These are phyloP conservation scores for Penicillium hordei DNA, from an alignment of 2,329 filamentous ascomycete species.

Conservation along the genomic window DNA sequence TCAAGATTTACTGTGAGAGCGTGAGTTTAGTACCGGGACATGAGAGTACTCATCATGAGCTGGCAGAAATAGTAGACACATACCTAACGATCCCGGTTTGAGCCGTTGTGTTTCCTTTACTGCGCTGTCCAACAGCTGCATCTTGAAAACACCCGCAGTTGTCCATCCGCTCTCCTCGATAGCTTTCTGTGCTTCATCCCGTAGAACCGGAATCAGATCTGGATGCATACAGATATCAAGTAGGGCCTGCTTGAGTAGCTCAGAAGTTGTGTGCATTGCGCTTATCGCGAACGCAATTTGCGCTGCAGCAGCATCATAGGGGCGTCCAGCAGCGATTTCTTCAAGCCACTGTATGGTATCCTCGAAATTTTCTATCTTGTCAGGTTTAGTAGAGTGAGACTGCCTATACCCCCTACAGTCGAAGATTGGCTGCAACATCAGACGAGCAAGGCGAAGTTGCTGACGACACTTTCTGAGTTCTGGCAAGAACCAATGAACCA, in stretches of 20 bases:
- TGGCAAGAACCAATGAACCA: not conserved
- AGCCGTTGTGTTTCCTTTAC: conserved; percentile 19
- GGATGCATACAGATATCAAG: not conserved
- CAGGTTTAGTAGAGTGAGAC: no score
- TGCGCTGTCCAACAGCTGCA: conserved; percentile 23
- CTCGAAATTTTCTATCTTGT: no score
- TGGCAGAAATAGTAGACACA: not conserved
- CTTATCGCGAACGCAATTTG: conserved; percentile 20
- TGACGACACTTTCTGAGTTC: not conserved
- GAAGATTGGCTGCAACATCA: not conserved
- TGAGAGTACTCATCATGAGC: not conserved
- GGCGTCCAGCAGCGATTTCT: conserved; percentile 11
- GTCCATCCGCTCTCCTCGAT: conserved; percentile 9
- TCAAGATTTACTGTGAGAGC: not conserved
- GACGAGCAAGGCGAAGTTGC: not conserved
- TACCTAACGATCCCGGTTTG: conserved; percentile 8
- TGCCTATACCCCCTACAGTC: not conserved
- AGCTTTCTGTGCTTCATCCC: conserved; percentile 11
- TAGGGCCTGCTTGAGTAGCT: conserved; percentile 2
- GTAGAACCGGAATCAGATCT: not conserved
- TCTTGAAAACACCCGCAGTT: conserved; percentile 17
- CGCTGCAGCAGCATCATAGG: conserved; percentile 13
- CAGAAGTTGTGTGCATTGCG: conserved; percentile 17
- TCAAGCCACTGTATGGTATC: conserved; percentile 22
- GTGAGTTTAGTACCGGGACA: not conserved